Base-by-base conservation (phyloP, 2,329 filamentous ascomycete species). In the Apiospora koreana region DNA sequence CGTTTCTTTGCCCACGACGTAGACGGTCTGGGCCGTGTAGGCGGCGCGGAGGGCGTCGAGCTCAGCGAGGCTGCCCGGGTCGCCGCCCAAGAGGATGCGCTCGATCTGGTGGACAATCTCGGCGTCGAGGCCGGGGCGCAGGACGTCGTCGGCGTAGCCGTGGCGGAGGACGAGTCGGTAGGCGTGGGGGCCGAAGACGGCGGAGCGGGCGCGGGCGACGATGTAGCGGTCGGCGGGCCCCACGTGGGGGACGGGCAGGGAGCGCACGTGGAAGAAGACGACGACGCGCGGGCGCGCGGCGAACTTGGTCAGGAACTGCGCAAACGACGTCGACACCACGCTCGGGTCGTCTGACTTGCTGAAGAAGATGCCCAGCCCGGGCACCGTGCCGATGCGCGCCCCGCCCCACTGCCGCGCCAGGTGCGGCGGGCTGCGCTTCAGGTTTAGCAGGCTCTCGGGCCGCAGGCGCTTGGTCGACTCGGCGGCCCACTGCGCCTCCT, bases 401-500 rank as follows among this genome's bases (percentile, higher is more conserved):
- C 81, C 80, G 62, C 83, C 82, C 74, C 77, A 83, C 28, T 76
- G 74, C 5, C 50, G 35, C 1, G 70, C 42, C 25, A 71, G 41
- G 41, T 62, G 31, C 54, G 54, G 54, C 9, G 54, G 18, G 16
- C 31, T 35, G 3, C 43, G 25, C 28, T 46, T n/a, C 65, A 64
- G 46, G 16, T 25, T 35, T 12, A 48, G 50, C 58, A 46, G 58
- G n/a, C 62, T 65, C 28, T n/a, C 35, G 41, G 50, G 68, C n/a
- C 41, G 54, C 16, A 88, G 81, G 8, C 84, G 84, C 73, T 93
- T 90, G 66, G 84, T 82, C 1, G 84, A 83, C 81, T 94, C 92
- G 1, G 91, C 88, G 12, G 81, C 80, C 92, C 92, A 94, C 77
- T 94, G 92, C 70, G 88, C 84, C 76, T 93, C 91, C 77, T 94